These are phyloP conservation scores for Chloris gayana DNA, from an alignment of 176 grass and related monocot species.

Conservation along the genomic window DNA sequence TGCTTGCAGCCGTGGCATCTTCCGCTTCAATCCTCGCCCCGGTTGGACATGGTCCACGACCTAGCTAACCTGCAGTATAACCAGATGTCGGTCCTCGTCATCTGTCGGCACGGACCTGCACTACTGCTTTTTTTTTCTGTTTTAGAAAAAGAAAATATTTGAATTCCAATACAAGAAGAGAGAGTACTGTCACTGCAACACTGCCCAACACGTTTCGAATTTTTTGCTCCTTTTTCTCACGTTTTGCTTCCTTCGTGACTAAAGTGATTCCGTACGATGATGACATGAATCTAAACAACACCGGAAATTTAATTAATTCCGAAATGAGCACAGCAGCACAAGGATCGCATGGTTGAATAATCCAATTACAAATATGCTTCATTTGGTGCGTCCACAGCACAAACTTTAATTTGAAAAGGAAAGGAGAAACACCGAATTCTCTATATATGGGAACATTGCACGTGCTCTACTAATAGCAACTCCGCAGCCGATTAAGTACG, in stretches of 20 bases:
- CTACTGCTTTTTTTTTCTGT: neutral
- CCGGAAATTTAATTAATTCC: neutral
- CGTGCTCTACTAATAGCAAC: too few species aligned
- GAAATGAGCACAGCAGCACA: neutral
- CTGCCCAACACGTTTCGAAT: slow-evolving; percentile 33
- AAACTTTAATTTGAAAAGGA: too few species aligned
- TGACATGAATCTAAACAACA: neutral
- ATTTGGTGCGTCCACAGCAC: too few species aligned
- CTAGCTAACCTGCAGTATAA: neutral
- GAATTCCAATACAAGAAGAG: too few species aligned
- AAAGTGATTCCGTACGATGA: neutral
- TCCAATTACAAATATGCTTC: too few species aligned
- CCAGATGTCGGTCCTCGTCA: neutral
- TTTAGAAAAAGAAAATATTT: too few species aligned
- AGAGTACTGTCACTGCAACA: neutral
- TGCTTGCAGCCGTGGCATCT: slow-evolving; percentile 52
- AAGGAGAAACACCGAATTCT: too few species aligned
- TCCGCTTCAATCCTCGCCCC: neutral
- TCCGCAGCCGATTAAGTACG: too few species aligned
- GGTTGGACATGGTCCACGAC: neutral
- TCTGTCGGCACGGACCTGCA: neutral
- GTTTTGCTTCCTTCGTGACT: neutral
- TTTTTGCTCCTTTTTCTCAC: neutral
- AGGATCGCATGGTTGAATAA: neutral
- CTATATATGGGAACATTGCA: too few species aligned